Percentiles rank a stretch among this genome's conserved stretches.
phyloP scores from a whole-genome alignment of 2,329 filamentous ascomycete genomes.

The Sporothrix pseudoabietina region DNA sequence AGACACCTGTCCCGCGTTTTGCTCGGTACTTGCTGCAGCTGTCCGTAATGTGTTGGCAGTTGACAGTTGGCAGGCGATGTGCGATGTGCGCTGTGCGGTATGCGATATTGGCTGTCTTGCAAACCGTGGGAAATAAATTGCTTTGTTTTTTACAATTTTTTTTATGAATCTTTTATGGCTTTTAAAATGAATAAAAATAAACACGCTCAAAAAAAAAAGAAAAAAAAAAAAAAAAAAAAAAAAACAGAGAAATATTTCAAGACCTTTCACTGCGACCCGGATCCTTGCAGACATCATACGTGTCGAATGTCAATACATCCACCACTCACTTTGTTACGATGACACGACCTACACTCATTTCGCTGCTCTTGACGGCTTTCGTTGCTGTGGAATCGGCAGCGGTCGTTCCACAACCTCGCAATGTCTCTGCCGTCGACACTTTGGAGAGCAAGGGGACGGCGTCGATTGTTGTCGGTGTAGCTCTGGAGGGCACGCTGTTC shows the following conservation, averaged over 20 bases:
- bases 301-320: neutral
- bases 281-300: neutral
- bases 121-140: too few relatives aligned
- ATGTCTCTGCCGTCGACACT: constrained; percentile 38
- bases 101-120: neutral
- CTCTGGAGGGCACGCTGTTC: neutral
- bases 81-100: neutral
- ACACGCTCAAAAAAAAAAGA: too few relatives aligned
- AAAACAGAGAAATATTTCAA: neutral
- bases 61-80: neutral
- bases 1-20: neutral
- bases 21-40: constrained; percentile 13
- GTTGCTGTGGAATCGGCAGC: neutral
- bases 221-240: neutral
- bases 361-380: constrained; percentile 6
- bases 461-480: constrained; percentile 44
- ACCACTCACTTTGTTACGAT: neutral
- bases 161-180: too few relatives aligned
- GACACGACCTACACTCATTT: neutral
- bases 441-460: constrained; percentile 48
- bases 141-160: too few relatives aligned
- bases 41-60: neutral
- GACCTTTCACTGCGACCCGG: neutral
- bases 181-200: too few relatives aligned
- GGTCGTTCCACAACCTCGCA: constrained; percentile 1